These are phyloP conservation scores for Botrytis fabae DNA, from an alignment of 2,329 filamentous ascomycete genomes.

Conservation along the genomic window DNA sequence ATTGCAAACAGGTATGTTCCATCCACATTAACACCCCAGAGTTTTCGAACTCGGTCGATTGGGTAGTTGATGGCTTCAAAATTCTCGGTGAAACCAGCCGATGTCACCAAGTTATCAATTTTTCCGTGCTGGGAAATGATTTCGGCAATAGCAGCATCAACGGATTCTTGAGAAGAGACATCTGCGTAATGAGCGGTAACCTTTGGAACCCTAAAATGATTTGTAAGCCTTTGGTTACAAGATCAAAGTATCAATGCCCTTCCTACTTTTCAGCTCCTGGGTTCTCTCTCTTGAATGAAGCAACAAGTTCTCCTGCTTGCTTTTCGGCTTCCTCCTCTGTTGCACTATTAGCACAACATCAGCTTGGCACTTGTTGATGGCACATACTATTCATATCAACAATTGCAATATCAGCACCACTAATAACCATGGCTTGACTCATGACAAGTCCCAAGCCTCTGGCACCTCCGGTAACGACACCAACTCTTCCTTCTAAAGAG, in stretches of 20 bases:
- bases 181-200: conserved; percentile 91
- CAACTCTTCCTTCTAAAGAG: conserved; percentile 80
- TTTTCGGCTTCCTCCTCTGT: conserved; percentile 79
- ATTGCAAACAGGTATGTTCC: conserved; percentile 89
- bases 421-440: conserved; percentile 86
- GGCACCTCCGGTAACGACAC: conserved; percentile 86
- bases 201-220: conserved; percentile 62
- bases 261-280: conserved; percentile 68
- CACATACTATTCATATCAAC: conserved; percentile 86
- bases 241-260: background rate
- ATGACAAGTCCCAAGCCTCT: conserved; percentile 88
- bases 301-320: conserved; percentile 71
- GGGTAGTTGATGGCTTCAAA: conserved; percentile 90
- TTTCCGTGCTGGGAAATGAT: conserved; percentile 70
- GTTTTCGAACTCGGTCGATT: conserved; percentile 84
- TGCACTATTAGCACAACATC: conserved; percentile 27
- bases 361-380: background rate
- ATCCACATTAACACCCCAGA: conserved; percentile 92
- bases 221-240: conserved; percentile 10
- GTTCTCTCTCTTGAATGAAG: conserved; percentile 77
- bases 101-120: conserved; percentile 90
- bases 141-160: conserved; percentile 70
- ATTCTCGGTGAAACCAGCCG: conserved; percentile 96
- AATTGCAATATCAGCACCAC: conserved; percentile 84
- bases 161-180: conserved; percentile 77